These are phyloP conservation scores for Lolium rigidum DNA, from an alignment of 176 grass and related monocot genomes.

Conservation along the genomic window DNA sequence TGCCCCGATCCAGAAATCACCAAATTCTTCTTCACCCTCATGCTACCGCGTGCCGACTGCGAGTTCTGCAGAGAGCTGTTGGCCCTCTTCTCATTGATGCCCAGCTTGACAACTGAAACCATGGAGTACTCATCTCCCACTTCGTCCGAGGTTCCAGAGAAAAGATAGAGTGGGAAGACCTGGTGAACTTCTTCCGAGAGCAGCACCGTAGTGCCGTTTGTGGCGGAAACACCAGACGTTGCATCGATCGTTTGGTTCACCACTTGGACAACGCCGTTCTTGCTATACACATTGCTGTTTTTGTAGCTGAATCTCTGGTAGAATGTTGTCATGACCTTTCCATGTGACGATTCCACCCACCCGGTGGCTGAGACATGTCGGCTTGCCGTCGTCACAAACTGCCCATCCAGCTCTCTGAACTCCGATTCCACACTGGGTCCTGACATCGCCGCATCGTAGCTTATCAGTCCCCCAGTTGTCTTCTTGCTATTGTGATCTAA, in stretches of 20 bases:
- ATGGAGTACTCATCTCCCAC: slow-evolving; percentile 55
- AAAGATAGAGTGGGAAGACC: slow-evolving; percentile 58
- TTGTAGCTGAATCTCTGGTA: slow-evolving; percentile 50
- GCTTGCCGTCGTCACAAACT: slow-evolving; percentile 44
- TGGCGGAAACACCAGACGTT: slow-evolving; percentile 42
- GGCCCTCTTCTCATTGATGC: slow-evolving; percentile 46
- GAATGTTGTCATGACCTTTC: slow-evolving; percentile 56
- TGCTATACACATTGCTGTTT: slow-evolving; percentile 51
- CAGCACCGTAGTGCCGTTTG: not conserved
- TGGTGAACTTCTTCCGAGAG: slow-evolving; percentile 40
- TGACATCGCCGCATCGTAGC: slow-evolving; percentile 31
- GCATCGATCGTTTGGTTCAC: slow-evolving; percentile 57
- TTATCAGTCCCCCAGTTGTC: slow-evolving; percentile 48
- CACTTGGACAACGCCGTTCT: slow-evolving; percentile 43
- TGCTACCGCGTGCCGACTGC: slow-evolving; percentile 50
- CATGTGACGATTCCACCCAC: slow-evolving; percentile 60
- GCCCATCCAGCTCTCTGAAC: slow-evolving; percentile 49
- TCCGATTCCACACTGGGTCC: slow-evolving; percentile 15
- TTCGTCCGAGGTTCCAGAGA: slow-evolving; percentile 48
- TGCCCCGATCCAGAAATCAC: slow-evolving; percentile 57
- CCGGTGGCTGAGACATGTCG: slow-evolving; percentile 53
- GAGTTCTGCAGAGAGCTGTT: slow-evolving; percentile 57
- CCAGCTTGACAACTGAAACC: slow-evolving; percentile 42
- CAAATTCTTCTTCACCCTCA: slow-evolving; percentile 74
- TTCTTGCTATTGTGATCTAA: slow-evolving; percentile 52